Conservation (phyloP, 2,329 filamentous ascomycete genomes). For the Colletotrichum australisinense region DNA sequence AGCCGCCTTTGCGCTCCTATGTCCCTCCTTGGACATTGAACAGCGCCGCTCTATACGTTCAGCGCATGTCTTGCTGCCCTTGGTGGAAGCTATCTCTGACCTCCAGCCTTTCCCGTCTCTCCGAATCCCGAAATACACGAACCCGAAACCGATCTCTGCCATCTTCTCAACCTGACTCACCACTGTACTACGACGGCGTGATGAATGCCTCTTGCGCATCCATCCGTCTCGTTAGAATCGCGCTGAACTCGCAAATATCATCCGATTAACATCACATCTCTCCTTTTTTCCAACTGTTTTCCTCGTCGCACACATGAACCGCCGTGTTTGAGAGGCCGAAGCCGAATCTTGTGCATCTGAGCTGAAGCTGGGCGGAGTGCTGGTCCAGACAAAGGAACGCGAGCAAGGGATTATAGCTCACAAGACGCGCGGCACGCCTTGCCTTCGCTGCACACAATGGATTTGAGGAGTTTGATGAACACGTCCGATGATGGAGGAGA, state of each 20-base stretch:
- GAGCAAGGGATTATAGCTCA: conserved; percentile 4
- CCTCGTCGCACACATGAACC: conserved; percentile 30
- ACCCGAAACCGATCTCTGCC: conserved; percentile 5
- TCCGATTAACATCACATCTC: neutral
- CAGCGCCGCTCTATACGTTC: neutral
- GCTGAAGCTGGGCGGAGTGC: conserved; percentile 30
- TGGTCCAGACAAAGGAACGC: conserved; percentile 14
- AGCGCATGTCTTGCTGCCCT: conserved; percentile 17
- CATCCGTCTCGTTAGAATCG: conserved; percentile 11
- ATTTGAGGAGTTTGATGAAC: conserved; percentile 67
- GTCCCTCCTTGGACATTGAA: neutral
- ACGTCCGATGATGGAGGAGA: conserved; percentile 60
- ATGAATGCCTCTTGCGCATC: conserved; percentile 19
- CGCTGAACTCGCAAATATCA: neutral
- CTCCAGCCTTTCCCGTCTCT: conserved; percentile 6
- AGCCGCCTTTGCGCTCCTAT: neutral
- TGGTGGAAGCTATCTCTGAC: conserved; percentile 14
- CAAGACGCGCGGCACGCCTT: neutral
- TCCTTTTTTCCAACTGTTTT: neutral
- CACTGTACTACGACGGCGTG: conserved; percentile 24
- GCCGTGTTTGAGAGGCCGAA: conserved; percentile 22
- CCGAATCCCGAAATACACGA: conserved; percentile 19
- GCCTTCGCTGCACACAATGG: conserved; percentile 51
- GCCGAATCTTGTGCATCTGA: conserved; percentile 30
- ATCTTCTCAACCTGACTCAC: neutral